Conservation (phyloP, 352 stramenopile species). For the Aphanomyces invadans region DNA sequence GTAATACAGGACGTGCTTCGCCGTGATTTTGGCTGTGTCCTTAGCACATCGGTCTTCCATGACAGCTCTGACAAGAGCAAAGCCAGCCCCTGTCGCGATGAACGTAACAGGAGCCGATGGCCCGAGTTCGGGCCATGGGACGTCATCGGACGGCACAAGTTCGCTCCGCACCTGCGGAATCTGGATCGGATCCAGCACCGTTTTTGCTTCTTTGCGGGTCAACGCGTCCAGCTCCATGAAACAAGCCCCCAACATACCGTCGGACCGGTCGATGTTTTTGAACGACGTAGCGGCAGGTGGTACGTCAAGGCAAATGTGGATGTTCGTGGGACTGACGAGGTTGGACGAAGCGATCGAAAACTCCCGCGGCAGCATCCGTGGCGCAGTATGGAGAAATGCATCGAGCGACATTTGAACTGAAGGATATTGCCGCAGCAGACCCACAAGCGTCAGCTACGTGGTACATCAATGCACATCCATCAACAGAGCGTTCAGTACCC, state of each 20-base stretch:
- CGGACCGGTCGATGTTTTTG: neutral
- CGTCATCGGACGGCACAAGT: neutral
- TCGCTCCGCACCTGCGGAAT: neutral
- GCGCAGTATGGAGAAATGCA: conserved; percentile 89
- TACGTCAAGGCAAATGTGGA: conserved; percentile 96
- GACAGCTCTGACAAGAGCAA: conserved; percentile 96
- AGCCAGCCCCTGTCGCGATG: conserved; percentile 94
- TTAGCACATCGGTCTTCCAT: conserved; percentile 49
- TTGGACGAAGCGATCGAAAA: conserved; percentile 98
- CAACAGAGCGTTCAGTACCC: neutral
- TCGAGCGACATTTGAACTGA: conserved; percentile 54
- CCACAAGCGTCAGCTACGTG: conserved; percentile 40
- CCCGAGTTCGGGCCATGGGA: conserved; percentile 30
- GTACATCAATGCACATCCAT: neutral
- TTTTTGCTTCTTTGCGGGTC: neutral
- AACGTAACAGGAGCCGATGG: conserved; percentile 87
- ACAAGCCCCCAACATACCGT: neutral
- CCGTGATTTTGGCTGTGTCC: neutral
- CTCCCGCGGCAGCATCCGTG: conserved; percentile 90
- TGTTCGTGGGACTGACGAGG: conserved; percentile 78
- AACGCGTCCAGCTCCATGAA: neutral
- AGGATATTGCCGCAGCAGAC: conserved; percentile 80
- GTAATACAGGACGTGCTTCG: conserved; percentile 6
- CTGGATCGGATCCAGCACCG: neutral
- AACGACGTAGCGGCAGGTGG: conserved; percentile 50